A percentile compares a stretch with the other conserved stretches of the same genome.
These are phyloP conservation scores for Cytospora leucostoma DNA, from an alignment of 2,329 filamentous ascomycete genomes.

Conservation along the genomic window DNA sequence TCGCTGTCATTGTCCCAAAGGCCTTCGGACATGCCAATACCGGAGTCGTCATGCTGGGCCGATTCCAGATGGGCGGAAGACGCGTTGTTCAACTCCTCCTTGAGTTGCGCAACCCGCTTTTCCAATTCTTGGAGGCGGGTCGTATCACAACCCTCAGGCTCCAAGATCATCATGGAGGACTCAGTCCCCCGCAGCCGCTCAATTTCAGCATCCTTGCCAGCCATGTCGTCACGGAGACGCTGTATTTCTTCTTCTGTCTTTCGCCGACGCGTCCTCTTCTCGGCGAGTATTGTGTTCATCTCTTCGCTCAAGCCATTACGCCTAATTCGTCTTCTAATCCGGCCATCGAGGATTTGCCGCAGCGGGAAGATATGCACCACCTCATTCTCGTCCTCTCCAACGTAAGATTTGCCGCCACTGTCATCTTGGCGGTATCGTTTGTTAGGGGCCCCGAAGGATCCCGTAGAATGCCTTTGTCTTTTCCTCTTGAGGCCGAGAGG, in stretches of 20 bases:
- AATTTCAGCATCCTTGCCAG: constrained; percentile 54
- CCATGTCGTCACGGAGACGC: constrained; percentile 50
- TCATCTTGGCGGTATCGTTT: neutral
- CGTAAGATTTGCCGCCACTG: neutral
- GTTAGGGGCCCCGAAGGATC: neutral
- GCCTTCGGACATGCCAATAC: constrained; percentile 14
- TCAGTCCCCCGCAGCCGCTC: constrained; percentile 42
- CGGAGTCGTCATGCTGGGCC: constrained; percentile 13
- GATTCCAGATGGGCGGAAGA: neutral
- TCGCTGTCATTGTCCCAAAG: constrained; percentile 20
- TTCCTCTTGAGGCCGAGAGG: constrained; percentile 17
- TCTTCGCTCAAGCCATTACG: constrained; percentile 60
- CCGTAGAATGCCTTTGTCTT: constrained; percentile 2
- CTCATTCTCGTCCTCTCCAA: constrained; percentile 31
- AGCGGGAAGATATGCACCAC: constrained; percentile 51
- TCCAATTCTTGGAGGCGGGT: constrained; percentile 18
- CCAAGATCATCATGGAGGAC: constrained; percentile 8
- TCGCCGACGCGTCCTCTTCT: constrained; percentile 45
- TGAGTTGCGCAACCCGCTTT: constrained; percentile 9
- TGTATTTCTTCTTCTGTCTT: constrained; percentile 50
- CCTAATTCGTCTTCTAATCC: constrained; percentile 57
- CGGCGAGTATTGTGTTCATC: constrained; percentile 53
- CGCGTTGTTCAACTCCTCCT: neutral
- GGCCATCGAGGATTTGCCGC: constrained; percentile 53
- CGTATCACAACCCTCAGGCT: neutral